Conservation (phyloP, 352 stramenopile genomes). For the Phytophthora capsici region DNA sequence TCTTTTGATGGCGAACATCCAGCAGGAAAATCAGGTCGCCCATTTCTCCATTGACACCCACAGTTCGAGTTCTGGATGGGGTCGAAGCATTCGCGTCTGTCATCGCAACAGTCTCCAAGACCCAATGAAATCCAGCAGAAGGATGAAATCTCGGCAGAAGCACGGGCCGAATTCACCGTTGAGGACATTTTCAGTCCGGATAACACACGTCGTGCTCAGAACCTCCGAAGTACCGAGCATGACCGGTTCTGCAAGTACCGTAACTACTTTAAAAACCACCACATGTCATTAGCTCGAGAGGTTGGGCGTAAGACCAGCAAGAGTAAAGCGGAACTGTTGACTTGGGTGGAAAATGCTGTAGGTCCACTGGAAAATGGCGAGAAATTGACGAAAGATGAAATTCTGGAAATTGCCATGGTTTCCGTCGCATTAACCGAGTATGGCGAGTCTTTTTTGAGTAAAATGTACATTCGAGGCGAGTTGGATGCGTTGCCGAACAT, state of each 20-base stretch:
- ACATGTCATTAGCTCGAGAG: constrained; percentile 48
- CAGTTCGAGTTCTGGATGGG: constrained; percentile 18
- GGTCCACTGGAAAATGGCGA: constrained; percentile 27
- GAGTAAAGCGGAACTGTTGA: constrained; percentile 40
- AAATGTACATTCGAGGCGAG: constrained; percentile 43
- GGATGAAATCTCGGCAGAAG: constrained; percentile 30
- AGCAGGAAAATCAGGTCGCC: constrained; percentile 19
- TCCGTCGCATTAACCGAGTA: constrained; percentile 46
- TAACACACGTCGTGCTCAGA: constrained; percentile 40
- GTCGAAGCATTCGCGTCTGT: constrained; percentile 38
- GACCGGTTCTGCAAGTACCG: constrained; percentile 55
- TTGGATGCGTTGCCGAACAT: constrained; percentile 44
- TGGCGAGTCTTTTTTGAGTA: constrained; percentile 25
- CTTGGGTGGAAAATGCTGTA: constrained; percentile 39
- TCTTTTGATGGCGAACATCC: constrained; percentile 4
- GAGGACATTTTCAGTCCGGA: constrained; percentile 34
- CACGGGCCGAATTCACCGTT: constrained; percentile 41
- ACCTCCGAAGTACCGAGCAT: constrained; percentile 16
- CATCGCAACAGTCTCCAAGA: constrained; percentile 7
- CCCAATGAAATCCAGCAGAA: constrained; percentile 10
- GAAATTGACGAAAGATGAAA: constrained; percentile 42
- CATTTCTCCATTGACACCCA: neutral
- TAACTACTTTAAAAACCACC: constrained; percentile 61
- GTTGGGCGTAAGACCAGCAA: constrained; percentile 43
- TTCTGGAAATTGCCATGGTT: constrained; percentile 53